Percentiles rank a stretch among this genome's conserved stretches.
Evolutionary conservation across 495 filamentous ascomycete species (phyloP).

Genomic region (Tuber borchii): DNA sequence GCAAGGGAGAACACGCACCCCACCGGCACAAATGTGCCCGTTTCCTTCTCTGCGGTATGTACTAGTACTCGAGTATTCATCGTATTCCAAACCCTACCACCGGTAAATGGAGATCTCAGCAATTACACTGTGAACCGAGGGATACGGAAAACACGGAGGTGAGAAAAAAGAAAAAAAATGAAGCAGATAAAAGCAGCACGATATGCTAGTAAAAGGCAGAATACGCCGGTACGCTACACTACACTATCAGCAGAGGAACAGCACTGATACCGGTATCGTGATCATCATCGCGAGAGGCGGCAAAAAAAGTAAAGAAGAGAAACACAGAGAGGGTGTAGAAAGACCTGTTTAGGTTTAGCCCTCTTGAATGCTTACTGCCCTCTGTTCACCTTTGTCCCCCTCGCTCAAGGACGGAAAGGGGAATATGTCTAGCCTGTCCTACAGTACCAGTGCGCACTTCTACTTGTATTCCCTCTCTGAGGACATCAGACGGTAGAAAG

Average conservation of each 20-base stretch:
- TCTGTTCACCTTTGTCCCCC: neutral
- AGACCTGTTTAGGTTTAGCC: neutral
- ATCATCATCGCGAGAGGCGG: neutral
- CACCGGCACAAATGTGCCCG: no score
- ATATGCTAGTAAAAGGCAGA: neutral
- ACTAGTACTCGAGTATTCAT: no score
- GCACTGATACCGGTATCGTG: neutral
- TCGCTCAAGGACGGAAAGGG: neutral
- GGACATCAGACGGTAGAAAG: neutral
- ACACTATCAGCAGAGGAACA: neutral
- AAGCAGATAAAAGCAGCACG: neutral
- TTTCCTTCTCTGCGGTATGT: neutral
- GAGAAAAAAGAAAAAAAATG: neutral
- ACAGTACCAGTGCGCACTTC: neutral
- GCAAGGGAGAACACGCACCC: neutral
- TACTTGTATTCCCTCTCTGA: neutral
- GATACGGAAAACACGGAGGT: neutral
- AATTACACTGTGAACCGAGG: neutral
- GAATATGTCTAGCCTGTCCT: neutral
- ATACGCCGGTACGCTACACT: neutral
- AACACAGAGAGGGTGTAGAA: neutral
- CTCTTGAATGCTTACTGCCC: neutral
- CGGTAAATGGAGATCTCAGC: neutral
- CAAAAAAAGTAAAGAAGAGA: constrained; percentile 2
- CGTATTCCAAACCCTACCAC: neutral